phyloP scores from a whole-genome alignment of 805 yeast genomes.

The Candida nitratophila region DNA sequence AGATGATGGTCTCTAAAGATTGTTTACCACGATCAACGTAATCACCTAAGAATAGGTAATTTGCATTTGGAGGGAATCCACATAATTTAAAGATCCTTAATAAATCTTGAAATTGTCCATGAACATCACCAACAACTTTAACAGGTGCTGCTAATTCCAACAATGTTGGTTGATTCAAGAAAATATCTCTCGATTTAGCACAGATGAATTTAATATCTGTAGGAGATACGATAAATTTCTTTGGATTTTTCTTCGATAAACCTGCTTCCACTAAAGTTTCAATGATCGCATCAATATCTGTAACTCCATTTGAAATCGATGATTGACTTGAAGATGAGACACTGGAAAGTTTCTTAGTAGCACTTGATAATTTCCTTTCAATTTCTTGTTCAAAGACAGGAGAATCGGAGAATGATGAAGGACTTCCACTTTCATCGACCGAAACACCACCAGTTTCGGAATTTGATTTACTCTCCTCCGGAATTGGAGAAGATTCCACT shows the following conservation, averaged over 20 bases:
- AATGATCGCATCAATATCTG: slow-evolving; percentile 58
- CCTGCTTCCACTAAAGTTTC: slow-evolving; percentile 52
- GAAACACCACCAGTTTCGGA: not conserved
- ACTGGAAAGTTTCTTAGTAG: not conserved
- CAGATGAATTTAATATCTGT: slow-evolving; percentile 53
- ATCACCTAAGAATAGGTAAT: slow-evolving; percentile 51
- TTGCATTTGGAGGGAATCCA: slow-evolving; percentile 53
- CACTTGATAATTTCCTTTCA: not conserved
- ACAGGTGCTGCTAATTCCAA: slow-evolving; percentile 70
- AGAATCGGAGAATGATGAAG: not conserved
- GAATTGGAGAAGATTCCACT: slow-evolving; percentile 12
- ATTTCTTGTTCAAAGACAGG: not conserved
- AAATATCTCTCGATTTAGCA: slow-evolving; percentile 50
- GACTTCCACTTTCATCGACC: not conserved
- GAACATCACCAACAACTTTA: slow-evolving; percentile 79
- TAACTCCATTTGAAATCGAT: slow-evolving; percentile 8
- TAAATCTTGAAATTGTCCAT: slow-evolving; percentile 56
- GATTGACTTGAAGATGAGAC: not conserved
- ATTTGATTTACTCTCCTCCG: not conserved
- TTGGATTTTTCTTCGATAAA: slow-evolving; percentile 31
- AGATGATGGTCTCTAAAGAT: slow-evolving; percentile 47
- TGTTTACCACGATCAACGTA: slow-evolving; percentile 56
- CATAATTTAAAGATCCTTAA: slow-evolving; percentile 49
- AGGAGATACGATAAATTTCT: slow-evolving; percentile 42
- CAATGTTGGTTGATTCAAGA: slow-evolving; percentile 57